phyloP scores from a whole-genome alignment of 768 basidiomycete genomes.

The Tylopilus subfusipes region DNA sequence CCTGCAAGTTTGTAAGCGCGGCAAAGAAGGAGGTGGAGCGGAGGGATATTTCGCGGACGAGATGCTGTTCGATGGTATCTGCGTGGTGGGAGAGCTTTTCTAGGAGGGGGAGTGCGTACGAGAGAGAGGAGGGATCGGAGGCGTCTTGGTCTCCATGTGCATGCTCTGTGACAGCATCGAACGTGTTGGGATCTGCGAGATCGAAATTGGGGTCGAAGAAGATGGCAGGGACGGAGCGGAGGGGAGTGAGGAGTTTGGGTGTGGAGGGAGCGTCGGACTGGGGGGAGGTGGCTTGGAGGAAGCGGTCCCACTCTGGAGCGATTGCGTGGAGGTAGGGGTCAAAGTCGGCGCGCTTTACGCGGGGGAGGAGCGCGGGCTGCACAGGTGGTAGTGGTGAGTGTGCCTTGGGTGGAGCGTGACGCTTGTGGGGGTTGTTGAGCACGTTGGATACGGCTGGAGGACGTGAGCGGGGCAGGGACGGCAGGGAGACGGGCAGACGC shows the following conservation, averaged over 20 bases:
- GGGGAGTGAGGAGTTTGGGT: constrained; percentile 54
- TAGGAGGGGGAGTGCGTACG: constrained; percentile 70
- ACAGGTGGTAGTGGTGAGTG: constrained; percentile 76
- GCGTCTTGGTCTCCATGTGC: constrained; percentile 35
- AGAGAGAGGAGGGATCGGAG: constrained; percentile 57
- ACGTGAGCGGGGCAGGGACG: constrained; percentile 1
- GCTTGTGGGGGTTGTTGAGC: constrained; percentile 84
- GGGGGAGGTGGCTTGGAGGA: constrained; percentile 45
- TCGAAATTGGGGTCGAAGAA: constrained; percentile 82
- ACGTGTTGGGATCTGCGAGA: constrained; percentile 75
- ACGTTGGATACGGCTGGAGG: constrained; percentile 88
- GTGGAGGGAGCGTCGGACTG: constrained; percentile 23
- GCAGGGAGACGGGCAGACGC: constrained; percentile 20
- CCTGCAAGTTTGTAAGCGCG: constrained; percentile 90
- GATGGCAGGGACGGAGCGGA: constrained; percentile 72
- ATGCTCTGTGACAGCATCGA: constrained; percentile 71
- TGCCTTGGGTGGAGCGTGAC: constrained; percentile 81
- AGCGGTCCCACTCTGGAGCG: constrained; percentile 72
- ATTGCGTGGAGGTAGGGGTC: constrained; percentile 76
- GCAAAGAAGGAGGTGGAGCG: constrained; percentile 95
- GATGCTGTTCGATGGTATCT: constrained; percentile 92
- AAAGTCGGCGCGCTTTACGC: constrained; percentile 79
- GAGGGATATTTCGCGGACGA: constrained; percentile 86
- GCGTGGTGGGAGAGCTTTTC: constrained; percentile 91
- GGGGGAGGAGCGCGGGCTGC: constrained; percentile 70